Evolutionary conservation across 192 early-diverging fungal species (phyloP), one percentile per base, ranked within the genome.

Genomic region (Obelidium mucronatum): DNA sequence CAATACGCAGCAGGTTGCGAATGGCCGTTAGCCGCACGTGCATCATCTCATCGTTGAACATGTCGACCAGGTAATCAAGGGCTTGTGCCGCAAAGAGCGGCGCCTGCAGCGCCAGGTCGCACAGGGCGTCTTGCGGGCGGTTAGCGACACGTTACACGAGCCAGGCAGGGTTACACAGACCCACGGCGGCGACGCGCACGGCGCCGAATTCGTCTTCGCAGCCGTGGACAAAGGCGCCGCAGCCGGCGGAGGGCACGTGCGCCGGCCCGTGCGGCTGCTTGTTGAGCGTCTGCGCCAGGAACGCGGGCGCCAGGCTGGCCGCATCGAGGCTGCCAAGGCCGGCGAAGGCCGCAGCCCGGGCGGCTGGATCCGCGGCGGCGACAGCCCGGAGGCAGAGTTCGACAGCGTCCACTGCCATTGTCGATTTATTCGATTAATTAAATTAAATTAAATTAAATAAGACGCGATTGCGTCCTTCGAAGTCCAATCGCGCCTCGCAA

Each of bases 41-140:
- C 73, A 93, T 89, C 76, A 94, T 93, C 78, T 97, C 95, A 82
- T 99, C 97, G 82, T 97, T 97, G 73, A 99, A 95, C 94, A 99
- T 99, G 67, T 97, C 91, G 68, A 97, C 92, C 36, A 98, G 84
- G 63, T 90, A 94, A 58, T 93, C 92, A 0, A 95, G 80, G 0
- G 95, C 91, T n/a, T 87, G 85, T 19, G 83, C 76, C 0, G 93
- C 87, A 80, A 98, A 94, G 67, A 86, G 83, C 2, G 80, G 79
- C 61, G 89, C 91, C n/a, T 86, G 85, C 48, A 92, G 77, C 71
- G 91, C 90, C 8, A 95, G 84, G 81, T 92, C 91, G 39, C 91
- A 83, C 31, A 97, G 92, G 2, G 95, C 93, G 69, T 92, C 94
- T 93, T 33, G 56, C 5, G 22, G 36, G 24, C 44, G 39, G 4